Evolutionary conservation across 2,329 filamentous ascomycete genomes (phyloP), one percentile per base, ranked within the genome.

Genomic region (Podosphaera aphanis): DNA sequence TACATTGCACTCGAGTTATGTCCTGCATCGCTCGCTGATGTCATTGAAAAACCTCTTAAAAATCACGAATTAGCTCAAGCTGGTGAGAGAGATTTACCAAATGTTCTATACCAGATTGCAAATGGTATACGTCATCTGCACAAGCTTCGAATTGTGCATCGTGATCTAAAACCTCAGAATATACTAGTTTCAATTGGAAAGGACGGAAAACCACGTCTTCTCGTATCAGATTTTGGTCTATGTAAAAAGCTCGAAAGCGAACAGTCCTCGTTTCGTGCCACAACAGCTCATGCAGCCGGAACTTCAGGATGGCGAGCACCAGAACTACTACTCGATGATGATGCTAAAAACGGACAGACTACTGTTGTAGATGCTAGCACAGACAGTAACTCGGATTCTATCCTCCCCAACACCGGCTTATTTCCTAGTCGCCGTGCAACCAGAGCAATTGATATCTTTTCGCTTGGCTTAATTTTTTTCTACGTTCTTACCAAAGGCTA

Each of bases 241-340:
- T 95, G 90, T 61, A 98, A 95, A 68, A 95, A 94, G 57, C 66
- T 98, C 15, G 90, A 94, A 51, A 84, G 84, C 46, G 85, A 86
- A 5, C 85, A 93, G 59, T 93, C 85, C 47, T 95, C 88, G 0
- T 86, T 95, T 59, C 81, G 88, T 36, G 86, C 90, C 7, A 94
- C 88, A 2, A 95, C 88, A 0, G 85, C 85, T 11, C 83, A 93
- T 57, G 88, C 88, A 1, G 83, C 83, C 6, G 90, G 90, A 27
- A 98, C 90, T 0, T 84, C 83, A 38, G 90, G 90, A 5, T 98
- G 90, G 90, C 84, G 92, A 48, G 90, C 90, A 0, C 90, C 90
- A 0, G 90, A 98, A 63, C 70, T 98, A 3, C 74, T 98, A 13
- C 71, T 90, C 3, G 80, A 85, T 55, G 81, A 86, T 50, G 79